A percentile compares a stretch with the other conserved stretches of the same genome.
phyloP scores from a whole-genome alignment of 1,284 basidiomycete genomes.

The Pseudozyma sp. region DNA sequence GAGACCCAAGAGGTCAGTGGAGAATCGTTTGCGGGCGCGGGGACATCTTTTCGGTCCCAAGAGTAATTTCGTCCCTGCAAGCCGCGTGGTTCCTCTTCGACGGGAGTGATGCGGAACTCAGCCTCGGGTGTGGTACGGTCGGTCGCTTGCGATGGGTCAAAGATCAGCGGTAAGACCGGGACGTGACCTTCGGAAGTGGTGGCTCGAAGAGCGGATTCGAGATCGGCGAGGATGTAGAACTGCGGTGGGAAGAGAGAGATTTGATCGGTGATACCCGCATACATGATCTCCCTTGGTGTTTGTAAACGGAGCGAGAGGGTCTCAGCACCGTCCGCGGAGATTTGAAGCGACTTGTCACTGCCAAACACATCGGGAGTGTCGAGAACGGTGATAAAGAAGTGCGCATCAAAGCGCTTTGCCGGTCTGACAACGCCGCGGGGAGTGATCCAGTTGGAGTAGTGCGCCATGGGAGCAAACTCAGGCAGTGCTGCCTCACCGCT shows the following conservation, averaged over 20 bases:
- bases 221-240: slow-evolving; percentile 61
- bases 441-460: slow-evolving; percentile 64
- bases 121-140: slow-evolving; percentile 24
- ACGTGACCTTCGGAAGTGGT: slow-evolving; percentile 3
- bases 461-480: slow-evolving; percentile 47
- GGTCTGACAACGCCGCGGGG: slow-evolving; percentile 59
- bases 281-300: slow-evolving; percentile 50
- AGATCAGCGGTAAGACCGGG: slow-evolving; percentile 49
- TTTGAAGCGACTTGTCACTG: slow-evolving; percentile 28
- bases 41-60: slow-evolving; percentile 50
- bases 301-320: slow-evolving; percentile 51
- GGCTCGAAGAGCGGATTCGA: slow-evolving; percentile 42
- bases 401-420: slow-evolving; percentile 63
- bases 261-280: slow-evolving; percentile 52
- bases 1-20: slow-evolving; percentile 38
- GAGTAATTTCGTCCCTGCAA: slow-evolving; percentile 49
- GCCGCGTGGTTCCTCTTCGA: slow-evolving; percentile 57
- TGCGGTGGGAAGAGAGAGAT: slow-evolving; percentile 62
- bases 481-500: slow-evolving; percentile 15
- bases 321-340: slow-evolving; percentile 59
- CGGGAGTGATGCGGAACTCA: slow-evolving; percentile 45
- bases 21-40: background rate
- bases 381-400: slow-evolving; percentile 62
- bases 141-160: slow-evolving; percentile 30
- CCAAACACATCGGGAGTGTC: slow-evolving; percentile 53